Evolutionary conservation across 2,329 filamentous ascomycete species (phyloP).

Genomic region (Phialophora verrucosa): DNA sequence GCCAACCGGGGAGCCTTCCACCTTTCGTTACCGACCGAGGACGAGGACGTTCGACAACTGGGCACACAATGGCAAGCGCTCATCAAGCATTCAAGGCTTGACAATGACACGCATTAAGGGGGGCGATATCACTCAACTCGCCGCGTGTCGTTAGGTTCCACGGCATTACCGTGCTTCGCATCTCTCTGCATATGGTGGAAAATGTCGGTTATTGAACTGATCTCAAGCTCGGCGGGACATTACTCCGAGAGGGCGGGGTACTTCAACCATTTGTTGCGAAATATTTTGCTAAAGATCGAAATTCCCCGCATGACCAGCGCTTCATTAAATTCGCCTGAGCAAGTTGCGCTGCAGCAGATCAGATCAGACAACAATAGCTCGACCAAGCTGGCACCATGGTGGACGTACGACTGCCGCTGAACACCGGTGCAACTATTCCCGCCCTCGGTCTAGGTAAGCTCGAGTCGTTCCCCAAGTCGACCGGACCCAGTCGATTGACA

Average conservation of each 20-base stretch:
- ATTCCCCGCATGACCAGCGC: constrained; percentile 1
- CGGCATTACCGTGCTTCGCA: background rate
- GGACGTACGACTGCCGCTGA: constrained; percentile 49
- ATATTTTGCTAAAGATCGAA: background rate
- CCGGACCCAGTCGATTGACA: background rate
- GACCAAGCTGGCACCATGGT: constrained; percentile 32
- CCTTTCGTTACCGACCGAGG: background rate
- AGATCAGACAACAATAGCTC: background rate
- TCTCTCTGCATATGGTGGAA: background rate
- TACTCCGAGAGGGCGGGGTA: constrained; percentile 16
- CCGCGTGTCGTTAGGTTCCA: background rate
- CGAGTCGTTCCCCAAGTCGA: background rate
- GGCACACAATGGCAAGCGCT: background rate
- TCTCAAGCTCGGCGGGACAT: constrained; percentile 6
- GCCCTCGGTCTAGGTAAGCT: constrained; percentile 54
- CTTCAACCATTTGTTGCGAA: background rate
- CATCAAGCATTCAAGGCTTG: background rate
- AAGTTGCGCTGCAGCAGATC: background rate
- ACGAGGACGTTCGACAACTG: background rate
- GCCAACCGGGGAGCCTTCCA: background rate
- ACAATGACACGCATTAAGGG: background rate
- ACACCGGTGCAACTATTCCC: constrained; percentile 56
- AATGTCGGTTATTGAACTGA: constrained; percentile 7
- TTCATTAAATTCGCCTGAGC: constrained; percentile 12
- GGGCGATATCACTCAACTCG: background rate